Base-by-base conservation (phyloP, 2,329 filamentous ascomycete genomes). In the Clonostachys byssicola region DNA sequence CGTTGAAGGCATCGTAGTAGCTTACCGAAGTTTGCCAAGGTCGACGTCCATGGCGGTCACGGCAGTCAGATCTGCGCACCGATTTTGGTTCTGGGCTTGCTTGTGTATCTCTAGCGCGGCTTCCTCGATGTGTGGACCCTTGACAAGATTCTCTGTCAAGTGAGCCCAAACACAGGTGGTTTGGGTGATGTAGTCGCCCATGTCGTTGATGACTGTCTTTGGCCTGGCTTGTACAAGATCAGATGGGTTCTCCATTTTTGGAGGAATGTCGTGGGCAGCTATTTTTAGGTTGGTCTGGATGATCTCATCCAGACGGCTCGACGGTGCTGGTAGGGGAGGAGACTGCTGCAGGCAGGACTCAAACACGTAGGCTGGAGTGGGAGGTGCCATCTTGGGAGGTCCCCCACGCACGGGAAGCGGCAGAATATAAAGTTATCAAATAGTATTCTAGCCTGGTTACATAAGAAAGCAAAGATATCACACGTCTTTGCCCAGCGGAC, bases 111-210 rank as follows among this genome's bases (percentile, higher is more conserved):
- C 54, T 5, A 52, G 43, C 14, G 53, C 52, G 23, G 59, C 59
- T 35, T 54, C 51, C n/a, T 57, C 54, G 42, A 68, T 61, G 48
- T 67, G 62, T 20, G 59, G 54, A 14, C 62, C 65, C 40, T 58
- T 51, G 5, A 64, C 52, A n/a, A 68, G 53, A 35, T 52, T 56
- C n/a, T 65, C 59, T 34, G 65, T 65, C 44, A 68, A 51, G 18
- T 52, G 52, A n/a, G 59, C 56, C 60, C 58, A 65, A 47, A 67
- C 53, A 36, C 57, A 47, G 18, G 65, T 62, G n/a, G 61, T 64
- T 23, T 60, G 61, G 33, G 56, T 54, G 20, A 68, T 50, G 48
- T 68, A 68, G 20, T 68, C 64, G 34, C 65, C 65, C 48, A 67
- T 58, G 34, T 67, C 63, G 34, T 52, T 53, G 40, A 66, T 56